phyloP scores from a whole-genome alignment of 169 alveolate genomes.

The Perkinsus olseni region DNA sequence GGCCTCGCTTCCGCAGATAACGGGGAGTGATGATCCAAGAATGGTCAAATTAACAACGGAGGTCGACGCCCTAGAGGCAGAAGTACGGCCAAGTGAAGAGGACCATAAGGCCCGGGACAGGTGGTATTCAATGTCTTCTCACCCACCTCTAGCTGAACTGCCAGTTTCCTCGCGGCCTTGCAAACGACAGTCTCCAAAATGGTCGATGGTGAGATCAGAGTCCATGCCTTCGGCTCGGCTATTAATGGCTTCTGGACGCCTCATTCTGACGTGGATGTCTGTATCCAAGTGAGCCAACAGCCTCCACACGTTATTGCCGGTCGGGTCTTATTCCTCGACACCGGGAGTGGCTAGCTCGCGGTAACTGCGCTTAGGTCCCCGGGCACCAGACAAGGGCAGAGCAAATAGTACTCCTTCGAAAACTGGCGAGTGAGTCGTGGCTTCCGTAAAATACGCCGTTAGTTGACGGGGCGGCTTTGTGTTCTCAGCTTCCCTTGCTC shows the following conservation, averaged over 20 bases:
- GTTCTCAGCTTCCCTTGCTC: constrained; percentile 5
- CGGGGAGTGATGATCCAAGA: not conserved
- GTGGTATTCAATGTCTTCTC: too few relatives aligned
- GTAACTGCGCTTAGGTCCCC: not conserved
- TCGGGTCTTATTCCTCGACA: too few relatives aligned
- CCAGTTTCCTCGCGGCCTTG: not conserved
- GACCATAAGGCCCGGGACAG: not conserved
- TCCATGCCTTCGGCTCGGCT: constrained; percentile 35
- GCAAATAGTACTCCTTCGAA: constrained; percentile 26
- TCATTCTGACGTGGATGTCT: constrained; percentile 30
- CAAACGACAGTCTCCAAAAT: not conserved
- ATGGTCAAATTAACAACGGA: not conserved
- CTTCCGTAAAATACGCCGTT: not conserved
- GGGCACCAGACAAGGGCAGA: constrained; percentile 19
- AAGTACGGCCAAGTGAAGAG: not conserved
- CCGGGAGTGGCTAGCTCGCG: not conserved
- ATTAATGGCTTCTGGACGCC: constrained; percentile 36
- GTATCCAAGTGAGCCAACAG: constrained; percentile 14
- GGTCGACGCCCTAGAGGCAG: not conserved
- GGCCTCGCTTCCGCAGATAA: not conserved
- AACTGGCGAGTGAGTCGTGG: constrained; percentile 5
- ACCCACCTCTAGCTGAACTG: not conserved
- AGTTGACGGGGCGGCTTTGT: not conserved
- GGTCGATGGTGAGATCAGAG: not conserved
- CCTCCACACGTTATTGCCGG: not conserved